These are phyloP conservation scores for Apophysomyces elegans DNA, from an alignment of 371 early-diverging fungal genomes.

Conservation along the genomic window DNA sequence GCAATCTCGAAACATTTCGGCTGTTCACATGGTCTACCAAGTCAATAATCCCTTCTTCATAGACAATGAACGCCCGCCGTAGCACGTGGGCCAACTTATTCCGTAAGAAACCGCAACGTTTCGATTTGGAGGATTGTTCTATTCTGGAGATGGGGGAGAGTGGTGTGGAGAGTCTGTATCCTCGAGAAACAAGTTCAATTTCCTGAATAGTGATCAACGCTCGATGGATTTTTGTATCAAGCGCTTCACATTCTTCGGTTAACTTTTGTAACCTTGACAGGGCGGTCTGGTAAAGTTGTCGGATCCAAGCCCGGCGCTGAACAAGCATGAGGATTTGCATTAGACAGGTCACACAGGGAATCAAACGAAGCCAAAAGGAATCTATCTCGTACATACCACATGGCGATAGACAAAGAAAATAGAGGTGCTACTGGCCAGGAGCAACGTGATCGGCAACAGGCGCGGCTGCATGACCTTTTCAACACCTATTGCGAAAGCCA, in stretches of 20 bases:
- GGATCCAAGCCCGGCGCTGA: slow-evolving; percentile 56
- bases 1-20: slow-evolving; percentile 34
- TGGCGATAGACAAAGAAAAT: slow-evolving; percentile 46
- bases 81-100: slow-evolving; percentile 33
- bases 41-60: slow-evolving; percentile 49
- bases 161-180: slow-evolving; percentile 68
- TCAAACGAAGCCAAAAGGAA: background rate
- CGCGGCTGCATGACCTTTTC: slow-evolving; percentile 23
- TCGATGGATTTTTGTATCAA: slow-evolving; percentile 65
- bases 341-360: background rate
- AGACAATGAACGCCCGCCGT: slow-evolving; percentile 44
- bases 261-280: slow-evolving; percentile 52
- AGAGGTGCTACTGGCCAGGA: slow-evolving; percentile 36
- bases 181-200: slow-evolving; percentile 74
- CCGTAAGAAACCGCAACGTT: slow-evolving; percentile 54
- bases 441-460: slow-evolving; percentile 24
- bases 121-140: slow-evolving; percentile 60
- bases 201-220: slow-evolving; percentile 71
- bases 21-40: slow-evolving; percentile 41
- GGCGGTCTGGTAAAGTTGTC: slow-evolving; percentile 55
- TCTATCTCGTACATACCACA: slow-evolving; percentile 30
- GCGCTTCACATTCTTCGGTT: slow-evolving; percentile 53
- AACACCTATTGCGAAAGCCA: slow-evolving; percentile 21
- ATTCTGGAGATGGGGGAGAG: slow-evolving; percentile 70
- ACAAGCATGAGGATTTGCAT: background rate